phyloP scores from a whole-genome alignment of 257 asterid species.

The Nicotiana undulata region DNA sequence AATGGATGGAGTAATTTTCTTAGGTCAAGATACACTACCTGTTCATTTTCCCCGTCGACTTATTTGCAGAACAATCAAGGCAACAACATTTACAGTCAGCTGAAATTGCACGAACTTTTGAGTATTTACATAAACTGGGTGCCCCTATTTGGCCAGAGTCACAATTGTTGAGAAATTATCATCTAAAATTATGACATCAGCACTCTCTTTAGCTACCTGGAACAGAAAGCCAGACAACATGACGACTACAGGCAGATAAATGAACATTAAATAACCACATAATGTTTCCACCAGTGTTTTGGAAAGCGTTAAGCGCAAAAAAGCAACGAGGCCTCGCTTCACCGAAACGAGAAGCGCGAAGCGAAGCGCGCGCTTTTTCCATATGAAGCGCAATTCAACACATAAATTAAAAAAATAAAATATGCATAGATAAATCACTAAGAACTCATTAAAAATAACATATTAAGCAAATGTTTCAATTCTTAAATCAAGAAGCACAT shows the following conservation, averaged over 20 bases:
- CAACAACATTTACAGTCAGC: slow-evolving; percentile 91
- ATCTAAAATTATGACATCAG: slow-evolving; percentile 89
- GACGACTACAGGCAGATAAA: neutral
- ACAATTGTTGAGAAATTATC: slow-evolving; percentile 95
- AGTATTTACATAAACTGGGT: slow-evolving; percentile 85
- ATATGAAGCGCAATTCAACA: too few relatives aligned
- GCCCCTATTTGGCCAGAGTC: slow-evolving; percentile 95
- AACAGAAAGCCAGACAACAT: neutral
- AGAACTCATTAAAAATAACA: too few relatives aligned
- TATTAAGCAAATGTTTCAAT: too few relatives aligned
- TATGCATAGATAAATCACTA: too few relatives aligned
- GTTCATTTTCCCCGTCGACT: too few relatives aligned
- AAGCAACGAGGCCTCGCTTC: too few relatives aligned
- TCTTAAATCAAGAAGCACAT: too few relatives aligned
- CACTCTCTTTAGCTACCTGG: slow-evolving; percentile 98
- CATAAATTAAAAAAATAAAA: too few relatives aligned
- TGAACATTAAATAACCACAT: neutral
- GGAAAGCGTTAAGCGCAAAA: too few relatives aligned
- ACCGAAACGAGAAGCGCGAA: too few relatives aligned
- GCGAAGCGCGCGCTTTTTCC: too few relatives aligned
- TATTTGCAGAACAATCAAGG: slow-evolving; percentile 88
- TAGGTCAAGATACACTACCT: slow-evolving; percentile 28
- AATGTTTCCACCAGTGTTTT: neutral
- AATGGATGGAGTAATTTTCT: neutral
- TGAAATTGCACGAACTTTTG: slow-evolving; percentile 96